Conservation (phyloP, 495 filamentous ascomycete genomes). For the Podospora conica region DNA sequence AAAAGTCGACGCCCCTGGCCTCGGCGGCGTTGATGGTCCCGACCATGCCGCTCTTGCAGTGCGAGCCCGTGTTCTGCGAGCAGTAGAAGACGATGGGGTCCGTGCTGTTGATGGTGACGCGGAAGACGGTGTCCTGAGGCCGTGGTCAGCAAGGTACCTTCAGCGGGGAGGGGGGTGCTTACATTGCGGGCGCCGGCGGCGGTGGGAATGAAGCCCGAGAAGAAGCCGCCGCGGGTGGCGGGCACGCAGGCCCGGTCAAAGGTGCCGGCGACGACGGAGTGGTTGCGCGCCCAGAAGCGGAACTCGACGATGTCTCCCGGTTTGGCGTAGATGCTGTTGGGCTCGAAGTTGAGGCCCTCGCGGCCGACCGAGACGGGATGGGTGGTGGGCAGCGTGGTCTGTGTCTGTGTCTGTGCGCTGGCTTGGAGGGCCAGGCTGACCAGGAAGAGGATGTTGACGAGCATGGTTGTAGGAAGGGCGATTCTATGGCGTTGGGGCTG, state of each 20-base stretch:
- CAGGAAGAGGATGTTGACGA: conserved; percentile 14
- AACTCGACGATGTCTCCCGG: conserved; percentile 51
- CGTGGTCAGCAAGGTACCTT: not conserved
- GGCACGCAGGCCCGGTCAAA: conserved; percentile 45
- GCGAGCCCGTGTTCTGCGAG: conserved; percentile 29
- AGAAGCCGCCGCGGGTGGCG: conserved; percentile 34
- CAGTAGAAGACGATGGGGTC: conserved; percentile 53
- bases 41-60: conserved; percentile 34
- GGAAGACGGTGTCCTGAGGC: conserved; percentile 35
- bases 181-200: conserved; percentile 20
- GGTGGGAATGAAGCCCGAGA: conserved; percentile 41
- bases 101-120: conserved; percentile 46
- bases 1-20: conserved; percentile 16
- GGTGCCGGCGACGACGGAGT: conserved; percentile 44
- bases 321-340: conserved; percentile 29
- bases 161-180: not conserved
- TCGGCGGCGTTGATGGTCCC: conserved; percentile 30
- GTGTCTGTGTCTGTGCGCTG: too few relatives aligned
- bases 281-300: conserved; percentile 45
- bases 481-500: not conserved
- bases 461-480: conserved; percentile 2
- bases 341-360: conserved; percentile 26
- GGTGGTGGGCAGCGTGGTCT: too few relatives aligned
- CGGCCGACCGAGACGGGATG: conserved; percentile 25
- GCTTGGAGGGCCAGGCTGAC: conserved; percentile 17